Percentiles rank a stretch among this genome's conserved stretches.
Evolutionary conservation across 495 filamentous ascomycete genomes (phyloP).

Genomic region (Aspergillus incahuasiensis): DNA sequence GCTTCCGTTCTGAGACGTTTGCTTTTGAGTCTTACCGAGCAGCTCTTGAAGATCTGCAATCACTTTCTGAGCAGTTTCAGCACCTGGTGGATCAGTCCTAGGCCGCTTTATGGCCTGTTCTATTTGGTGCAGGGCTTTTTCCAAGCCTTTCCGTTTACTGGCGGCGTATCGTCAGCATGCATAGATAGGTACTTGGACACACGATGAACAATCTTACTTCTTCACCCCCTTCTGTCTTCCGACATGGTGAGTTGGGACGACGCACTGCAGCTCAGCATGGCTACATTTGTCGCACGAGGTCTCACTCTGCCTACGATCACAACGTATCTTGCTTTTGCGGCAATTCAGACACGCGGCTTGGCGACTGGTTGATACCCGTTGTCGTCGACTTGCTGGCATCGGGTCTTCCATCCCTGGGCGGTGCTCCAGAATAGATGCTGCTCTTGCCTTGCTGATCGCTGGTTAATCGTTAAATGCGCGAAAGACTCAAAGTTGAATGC

Average conservation of each 20-base stretch:
- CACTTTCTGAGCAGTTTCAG: conserved; percentile 48
- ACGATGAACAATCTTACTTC: conserved; percentile 47
- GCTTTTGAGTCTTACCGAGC: conserved; percentile 43
- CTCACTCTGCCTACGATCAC: conserved; percentile 48
- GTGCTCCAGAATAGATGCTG: no score
- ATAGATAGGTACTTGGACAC: background rate
- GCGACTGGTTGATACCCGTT: conserved; percentile 26
- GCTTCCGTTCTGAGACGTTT: conserved; percentile 27
- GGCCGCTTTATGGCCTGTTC: conserved; percentile 67
- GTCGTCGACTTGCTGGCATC: background rate
- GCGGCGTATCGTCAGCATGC: conserved; percentile 10
- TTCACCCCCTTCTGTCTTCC: conserved; percentile 71
- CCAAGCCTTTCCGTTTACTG: conserved; percentile 68
- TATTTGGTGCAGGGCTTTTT: conserved; percentile 69
- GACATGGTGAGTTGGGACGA: conserved; percentile 63
- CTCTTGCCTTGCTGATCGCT: no score
- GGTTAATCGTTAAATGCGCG: no score
- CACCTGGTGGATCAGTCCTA: conserved; percentile 40
- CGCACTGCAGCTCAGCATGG: conserved; percentile 53
- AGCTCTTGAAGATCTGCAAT: conserved; percentile 53
- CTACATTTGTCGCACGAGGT: conserved; percentile 59
- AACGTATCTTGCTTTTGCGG: conserved; percentile 64
- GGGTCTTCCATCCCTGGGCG: conserved; percentile 12
- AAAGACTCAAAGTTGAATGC: no score
- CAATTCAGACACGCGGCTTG: conserved; percentile 65